phyloP scores from a whole-genome alignment of 148 eudicot genomes.

The Camellia granthamiana region DNA sequence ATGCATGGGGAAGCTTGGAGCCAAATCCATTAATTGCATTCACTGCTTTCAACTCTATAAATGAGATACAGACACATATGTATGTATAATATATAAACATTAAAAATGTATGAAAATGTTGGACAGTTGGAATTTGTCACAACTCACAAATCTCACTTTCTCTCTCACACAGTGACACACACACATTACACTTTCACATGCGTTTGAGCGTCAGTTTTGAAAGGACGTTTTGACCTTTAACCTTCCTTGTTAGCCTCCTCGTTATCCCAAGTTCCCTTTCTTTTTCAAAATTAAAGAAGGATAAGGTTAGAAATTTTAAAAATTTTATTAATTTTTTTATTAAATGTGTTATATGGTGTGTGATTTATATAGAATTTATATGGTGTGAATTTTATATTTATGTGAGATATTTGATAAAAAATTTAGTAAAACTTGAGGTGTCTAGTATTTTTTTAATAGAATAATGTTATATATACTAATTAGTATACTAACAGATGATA shows the following conservation, averaged over 20 bases:
- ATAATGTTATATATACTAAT: no score
- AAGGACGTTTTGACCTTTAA: conserved; percentile 17
- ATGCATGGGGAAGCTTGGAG: conserved; percentile 19
- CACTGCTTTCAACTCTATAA: conserved; percentile 21
- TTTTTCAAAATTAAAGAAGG: no score
- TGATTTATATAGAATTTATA: no score
- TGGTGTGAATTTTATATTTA: no score
- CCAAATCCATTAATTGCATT: conserved; percentile 31
- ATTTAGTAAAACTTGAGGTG: no score
- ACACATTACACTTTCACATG: neutral
- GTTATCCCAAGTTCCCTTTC: no score
- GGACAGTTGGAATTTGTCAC: no score
- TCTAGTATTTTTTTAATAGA: no score
- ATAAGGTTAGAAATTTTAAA: no score
- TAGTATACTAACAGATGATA: no score
- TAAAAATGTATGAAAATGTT: neutral
- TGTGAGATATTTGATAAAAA: no score
- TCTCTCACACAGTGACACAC: neutral
- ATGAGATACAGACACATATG: conserved; percentile 18
- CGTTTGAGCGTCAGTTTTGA: conserved; percentile 13
- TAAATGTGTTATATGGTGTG: no score
- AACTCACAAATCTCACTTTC: neutral
- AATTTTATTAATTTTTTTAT: neutral
- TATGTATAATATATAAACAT: neutral
- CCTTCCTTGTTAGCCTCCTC: neutral